Base-by-base conservation (phyloP, 164 flowering plant species). In the Tetracentron sinense region DNA sequence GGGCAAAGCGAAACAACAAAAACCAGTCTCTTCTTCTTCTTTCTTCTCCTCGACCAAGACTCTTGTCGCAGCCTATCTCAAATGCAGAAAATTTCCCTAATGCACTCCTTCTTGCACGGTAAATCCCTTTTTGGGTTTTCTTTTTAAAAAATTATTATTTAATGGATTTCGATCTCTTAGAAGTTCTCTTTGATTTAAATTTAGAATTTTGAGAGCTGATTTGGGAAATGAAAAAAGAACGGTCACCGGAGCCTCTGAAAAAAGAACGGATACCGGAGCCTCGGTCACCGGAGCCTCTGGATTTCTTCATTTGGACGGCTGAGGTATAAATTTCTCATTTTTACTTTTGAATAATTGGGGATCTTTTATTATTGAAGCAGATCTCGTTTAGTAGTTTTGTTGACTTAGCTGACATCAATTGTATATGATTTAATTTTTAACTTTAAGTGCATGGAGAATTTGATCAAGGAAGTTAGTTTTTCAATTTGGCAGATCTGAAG, bases 251-350 rank as follows among this genome's bases (percentile, higher is more conserved):
- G 78, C 97, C 97, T 58, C 81, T 90, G 53, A 94, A 90, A 67
- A 85, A 82, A 74, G 82, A 69, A 28, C 81, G 78, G 49, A 81
- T 78, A 30, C 97, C 97, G n/a, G 97, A n/a, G n/a, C n/a, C n/a
- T n/a, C 81, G 78, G 49, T 81, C 78, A 30, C 97, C 97, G n/a
- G 97, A 90, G 78, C 97, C 97, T 58, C 81, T 90, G 53, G 97
- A 90, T 81, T 90, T 90, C 90, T 90, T 90, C 77, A 85, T 90
- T 51, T 90, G 97, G 97, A 90, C 92, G 52, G 90, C 85, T 56
- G 90, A 90, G 94, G 97, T 90, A 77, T 46, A 22, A n/a, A 3
- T 17, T 63, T 63, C 25, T 35, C 52, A 30, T 5, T 3, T 21
- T 6, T 42, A 21, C 5, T n/a, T 68, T 35, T 35, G 16, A 8